Evolutionary conservation across 495 filamentous ascomycete species (phyloP).

Genomic region (Lepraria neglecta): DNA sequence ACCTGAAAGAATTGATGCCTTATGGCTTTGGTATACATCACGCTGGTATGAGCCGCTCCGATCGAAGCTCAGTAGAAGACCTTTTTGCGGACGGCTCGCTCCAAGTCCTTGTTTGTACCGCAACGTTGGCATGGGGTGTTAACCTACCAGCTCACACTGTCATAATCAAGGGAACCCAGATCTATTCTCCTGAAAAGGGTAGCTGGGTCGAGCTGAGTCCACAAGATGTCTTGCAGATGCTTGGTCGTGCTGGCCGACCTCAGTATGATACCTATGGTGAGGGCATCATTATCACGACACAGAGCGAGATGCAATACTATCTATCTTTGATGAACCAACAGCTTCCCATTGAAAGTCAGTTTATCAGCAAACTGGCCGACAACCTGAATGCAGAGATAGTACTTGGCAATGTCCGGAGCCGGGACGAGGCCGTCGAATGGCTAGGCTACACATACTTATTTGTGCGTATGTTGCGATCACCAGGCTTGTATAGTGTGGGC

Average conservation of each 20-base stretch:
- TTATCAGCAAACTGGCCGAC: slow-evolving; percentile 87
- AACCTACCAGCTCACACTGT: slow-evolving; percentile 92
- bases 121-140: slow-evolving; percentile 93
- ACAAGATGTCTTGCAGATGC: slow-evolving; percentile 97
- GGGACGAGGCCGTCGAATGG: slow-evolving; percentile 97
- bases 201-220: slow-evolving; percentile 97
- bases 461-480: slow-evolving; percentile 94
- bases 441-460: slow-evolving; percentile 98
- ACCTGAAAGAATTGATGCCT: slow-evolving; percentile 89
- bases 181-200: slow-evolving; percentile 98
- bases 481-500: slow-evolving; percentile 91
- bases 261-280: slow-evolving; percentile 98
- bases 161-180: slow-evolving; percentile 94
- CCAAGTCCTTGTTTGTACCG: slow-evolving; percentile 94
- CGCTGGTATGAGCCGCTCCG: slow-evolving; percentile 87
- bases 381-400: slow-evolving; percentile 98
- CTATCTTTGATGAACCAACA: slow-evolving; percentile 95
- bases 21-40: slow-evolving; percentile 98
- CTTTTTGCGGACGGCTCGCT: slow-evolving; percentile 85
- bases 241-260: slow-evolving; percentile 90
- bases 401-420: slow-evolving; percentile 83
- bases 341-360: slow-evolving; percentile 93
- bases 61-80: slow-evolving; percentile 91
- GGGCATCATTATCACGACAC: slow-evolving; percentile 96
- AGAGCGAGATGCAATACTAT: slow-evolving; percentile 92